Base-by-base conservation (phyloP, 2,329 filamentous ascomycete species). In the Penicillium sp. region DNA sequence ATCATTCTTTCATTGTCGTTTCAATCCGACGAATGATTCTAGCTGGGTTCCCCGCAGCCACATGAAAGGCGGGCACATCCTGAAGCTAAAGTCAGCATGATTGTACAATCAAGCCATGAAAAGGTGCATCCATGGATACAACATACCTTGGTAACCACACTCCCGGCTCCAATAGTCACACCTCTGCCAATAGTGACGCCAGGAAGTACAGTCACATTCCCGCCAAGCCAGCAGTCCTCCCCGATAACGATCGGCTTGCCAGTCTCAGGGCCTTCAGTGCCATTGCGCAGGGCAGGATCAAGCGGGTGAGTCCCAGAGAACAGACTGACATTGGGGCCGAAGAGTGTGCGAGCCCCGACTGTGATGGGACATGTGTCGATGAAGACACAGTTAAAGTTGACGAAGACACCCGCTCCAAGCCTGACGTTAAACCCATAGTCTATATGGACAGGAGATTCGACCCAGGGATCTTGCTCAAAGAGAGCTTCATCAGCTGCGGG, bases 151-250 rank as follows among this genome's bases (percentile, higher is more conserved):
- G 90, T 94, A 25, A 96, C 91, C 4, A 96, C 89, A 70, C 88
- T 91, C 1, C 89, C 90, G 1, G 92, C 91, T 1, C 90, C 92
- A 59, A 96, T 82, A 0, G 87, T 89, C 5, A 79, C 81, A 0
- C 91, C 91, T 54, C 82, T 81, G 0, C 92, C 91, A 62, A 96
- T 88, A 1, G 83, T 93, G 25, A 96, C 86, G 0, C 91, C 91
- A 0, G 90, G 86, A 43, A 93, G 77, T 19, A 96, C 83, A 23
- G 81, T 84, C 6, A 86, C 86, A 68, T 87, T 88, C 0, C 89
- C 89, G 1, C 87, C 89, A 31, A 93, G 75, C 90, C 90, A 91
- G 75, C 89, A 90, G 76, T 96, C 91, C 62, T 91, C 87, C 0
- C 88, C 90, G 53, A 96, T 86, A 35, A 79, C 82, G 60, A 96